phyloP scores from a whole-genome alignment of 1,284 basidiomycete species.

The Ceratobasidium sp. region DNA sequence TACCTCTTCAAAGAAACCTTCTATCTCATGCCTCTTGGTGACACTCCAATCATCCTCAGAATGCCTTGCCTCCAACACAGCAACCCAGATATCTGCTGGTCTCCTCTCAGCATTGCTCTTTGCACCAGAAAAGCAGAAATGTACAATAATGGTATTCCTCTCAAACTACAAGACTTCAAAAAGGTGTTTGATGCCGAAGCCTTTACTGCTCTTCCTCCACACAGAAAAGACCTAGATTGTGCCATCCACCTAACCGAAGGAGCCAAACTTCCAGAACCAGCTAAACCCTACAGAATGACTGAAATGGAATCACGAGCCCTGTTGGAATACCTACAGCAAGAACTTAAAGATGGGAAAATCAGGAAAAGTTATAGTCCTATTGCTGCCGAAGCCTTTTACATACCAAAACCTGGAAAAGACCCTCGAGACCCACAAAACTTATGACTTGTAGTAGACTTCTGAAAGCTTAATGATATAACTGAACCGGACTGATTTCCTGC shows the following conservation, averaged over 20 bases:
- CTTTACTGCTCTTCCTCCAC: background rate
- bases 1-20: no score
- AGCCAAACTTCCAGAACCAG: background rate
- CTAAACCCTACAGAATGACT: conserved; percentile 20
- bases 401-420: conserved; percentile 8
- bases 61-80: no score
- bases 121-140: no score
- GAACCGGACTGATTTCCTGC: background rate
- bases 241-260: background rate
- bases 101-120: no score
- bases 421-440: no score
- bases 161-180: no score
- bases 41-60: no score
- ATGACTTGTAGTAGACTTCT: conserved; percentile 24
- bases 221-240: background rate
- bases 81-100: no score
- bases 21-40: no score
- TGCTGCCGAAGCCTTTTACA: conserved; percentile 11
- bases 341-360: conserved; percentile 21
- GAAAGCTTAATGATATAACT: conserved; percentile 13
- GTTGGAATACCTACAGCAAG: no score
- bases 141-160: no score
- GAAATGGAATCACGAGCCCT: background rate
- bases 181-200: background rate
- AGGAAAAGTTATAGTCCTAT: background rate